These are phyloP conservation scores for Cutaneotrichosporon spelunceum DNA, from an alignment of 1,284 basidiomycete species.

Conservation along the genomic window DNA sequence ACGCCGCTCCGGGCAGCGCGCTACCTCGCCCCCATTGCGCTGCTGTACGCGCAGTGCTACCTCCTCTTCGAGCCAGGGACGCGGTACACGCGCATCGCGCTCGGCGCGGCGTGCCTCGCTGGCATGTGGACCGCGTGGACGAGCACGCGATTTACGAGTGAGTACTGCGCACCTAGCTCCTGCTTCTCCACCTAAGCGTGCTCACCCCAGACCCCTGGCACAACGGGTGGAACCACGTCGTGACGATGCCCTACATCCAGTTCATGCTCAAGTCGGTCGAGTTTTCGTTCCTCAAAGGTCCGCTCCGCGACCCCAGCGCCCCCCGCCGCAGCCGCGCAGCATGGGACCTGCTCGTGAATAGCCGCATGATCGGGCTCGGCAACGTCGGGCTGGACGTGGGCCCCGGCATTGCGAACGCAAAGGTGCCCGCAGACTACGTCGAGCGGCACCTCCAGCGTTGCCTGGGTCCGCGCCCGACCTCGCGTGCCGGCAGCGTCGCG, in stretches of 20 bases:
- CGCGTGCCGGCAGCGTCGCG: neutral
- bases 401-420: neutral
- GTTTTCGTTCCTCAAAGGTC: constrained; percentile 30
- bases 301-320: constrained; percentile 33
- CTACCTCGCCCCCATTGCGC: constrained; percentile 5
- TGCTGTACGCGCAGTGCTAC: constrained; percentile 24
- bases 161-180: constrained; percentile 6
- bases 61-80: constrained; percentile 31
- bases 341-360: constrained; percentile 33
- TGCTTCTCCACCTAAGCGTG: neutral
- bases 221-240: constrained; percentile 7
- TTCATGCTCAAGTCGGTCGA: constrained; percentile 32
- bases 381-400: constrained; percentile 22
- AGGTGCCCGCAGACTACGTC: neutral
- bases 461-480: neutral
- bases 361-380: constrained; percentile 36
- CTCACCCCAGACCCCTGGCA: constrained; percentile 5
- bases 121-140: constrained; percentile 25
- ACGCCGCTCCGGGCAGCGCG: neutral
- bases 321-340: constrained; percentile 23
- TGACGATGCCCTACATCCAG: constrained; percentile 2
- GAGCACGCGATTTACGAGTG: constrained; percentile 33
- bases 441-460: neutral
- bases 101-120: constrained; percentile 26
- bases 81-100: constrained; percentile 28